phyloP scores from a whole-genome alignment of 2,329 filamentous ascomycete genomes.

The Pyrenochaeta sp. region DNA sequence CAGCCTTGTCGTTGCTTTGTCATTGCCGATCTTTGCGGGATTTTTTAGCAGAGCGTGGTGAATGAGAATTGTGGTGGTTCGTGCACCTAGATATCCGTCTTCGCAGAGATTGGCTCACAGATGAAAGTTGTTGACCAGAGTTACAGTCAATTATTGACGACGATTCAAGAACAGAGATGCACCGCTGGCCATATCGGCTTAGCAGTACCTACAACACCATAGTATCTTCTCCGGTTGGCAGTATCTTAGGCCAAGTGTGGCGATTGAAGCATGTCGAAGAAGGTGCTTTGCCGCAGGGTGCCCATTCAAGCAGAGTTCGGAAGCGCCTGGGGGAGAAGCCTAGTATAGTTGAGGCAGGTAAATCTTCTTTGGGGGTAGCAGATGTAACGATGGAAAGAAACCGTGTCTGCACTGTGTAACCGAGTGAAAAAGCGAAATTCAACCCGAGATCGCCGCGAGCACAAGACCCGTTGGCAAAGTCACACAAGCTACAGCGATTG shows the following conservation, averaged over 20 bases:
- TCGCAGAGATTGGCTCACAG: too few relatives aligned
- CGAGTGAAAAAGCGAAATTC: conserved; percentile 22
- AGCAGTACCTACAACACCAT: not conserved
- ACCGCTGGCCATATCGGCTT: too few relatives aligned
- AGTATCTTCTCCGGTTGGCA: not conserved
- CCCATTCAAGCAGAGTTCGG: not conserved
- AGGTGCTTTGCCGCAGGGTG: conserved; percentile 2
- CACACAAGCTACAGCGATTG: conserved; percentile 24
- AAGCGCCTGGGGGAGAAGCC: not conserved
- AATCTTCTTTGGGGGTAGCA: conserved; percentile 40
- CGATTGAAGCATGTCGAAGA: not conserved
- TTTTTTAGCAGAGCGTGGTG: not conserved
- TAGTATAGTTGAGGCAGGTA: conserved; percentile 31
- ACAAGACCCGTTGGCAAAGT: conserved; percentile 29
- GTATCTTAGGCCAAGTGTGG: not conserved
- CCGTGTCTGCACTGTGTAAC: conserved; percentile 38
- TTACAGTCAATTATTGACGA: too few relatives aligned
- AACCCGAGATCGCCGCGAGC: conserved; percentile 20
- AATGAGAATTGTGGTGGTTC: not conserved
- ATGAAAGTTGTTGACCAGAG: too few relatives aligned
- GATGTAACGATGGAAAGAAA: conserved; percentile 45
- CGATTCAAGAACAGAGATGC: too few relatives aligned
- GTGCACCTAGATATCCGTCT: too few relatives aligned
- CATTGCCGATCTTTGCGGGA: not conserved
- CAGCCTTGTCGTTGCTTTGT: conserved; percentile 6